Conservation (phyloP, 129 eudicot genomes). For the Flaveria ramosissima region DNA sequence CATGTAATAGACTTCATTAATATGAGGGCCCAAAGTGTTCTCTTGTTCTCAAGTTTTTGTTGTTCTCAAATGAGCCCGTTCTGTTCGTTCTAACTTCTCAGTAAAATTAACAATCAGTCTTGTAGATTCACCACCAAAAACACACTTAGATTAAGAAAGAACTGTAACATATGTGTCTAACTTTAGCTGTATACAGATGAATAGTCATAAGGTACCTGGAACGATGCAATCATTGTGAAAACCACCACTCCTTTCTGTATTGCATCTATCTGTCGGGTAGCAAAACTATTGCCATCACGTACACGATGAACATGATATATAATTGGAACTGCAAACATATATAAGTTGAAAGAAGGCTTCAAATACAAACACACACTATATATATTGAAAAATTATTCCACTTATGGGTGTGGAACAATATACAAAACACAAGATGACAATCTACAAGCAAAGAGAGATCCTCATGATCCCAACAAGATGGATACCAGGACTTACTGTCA, state of each 20-base stretch:
- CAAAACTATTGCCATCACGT: slow-evolving; percentile 94
- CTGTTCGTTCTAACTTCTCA: neutral
- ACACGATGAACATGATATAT: slow-evolving; percentile 82
- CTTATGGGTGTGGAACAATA: neutral
- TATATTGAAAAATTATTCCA: neutral
- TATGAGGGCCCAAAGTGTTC: neutral
- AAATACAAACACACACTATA: neutral
- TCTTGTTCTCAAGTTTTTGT: neutral
- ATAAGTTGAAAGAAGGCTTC: neutral
- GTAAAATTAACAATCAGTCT: slow-evolving; percentile 7
- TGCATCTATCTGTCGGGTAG: slow-evolving; percentile 86
- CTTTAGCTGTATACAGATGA: slow-evolving; percentile 8
- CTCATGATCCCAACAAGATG: slow-evolving; percentile 14
- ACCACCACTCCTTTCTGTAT: slow-evolving; percentile 80
- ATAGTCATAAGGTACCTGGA: slow-evolving; percentile 52
- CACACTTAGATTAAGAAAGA: neutral
- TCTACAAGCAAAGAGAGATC: neutral
- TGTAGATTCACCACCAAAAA: neutral
- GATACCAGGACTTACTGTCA: slow-evolving; percentile 56
- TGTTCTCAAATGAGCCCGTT: neutral
- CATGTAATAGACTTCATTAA: neutral
- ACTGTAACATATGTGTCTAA: neutral
- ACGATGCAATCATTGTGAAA: slow-evolving; percentile 80
- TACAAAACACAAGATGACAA: neutral
- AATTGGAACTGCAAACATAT: slow-evolving; percentile 65